Conservation (phyloP, 352 stramenopile genomes). For the Phytophthora citrophthora region DNA sequence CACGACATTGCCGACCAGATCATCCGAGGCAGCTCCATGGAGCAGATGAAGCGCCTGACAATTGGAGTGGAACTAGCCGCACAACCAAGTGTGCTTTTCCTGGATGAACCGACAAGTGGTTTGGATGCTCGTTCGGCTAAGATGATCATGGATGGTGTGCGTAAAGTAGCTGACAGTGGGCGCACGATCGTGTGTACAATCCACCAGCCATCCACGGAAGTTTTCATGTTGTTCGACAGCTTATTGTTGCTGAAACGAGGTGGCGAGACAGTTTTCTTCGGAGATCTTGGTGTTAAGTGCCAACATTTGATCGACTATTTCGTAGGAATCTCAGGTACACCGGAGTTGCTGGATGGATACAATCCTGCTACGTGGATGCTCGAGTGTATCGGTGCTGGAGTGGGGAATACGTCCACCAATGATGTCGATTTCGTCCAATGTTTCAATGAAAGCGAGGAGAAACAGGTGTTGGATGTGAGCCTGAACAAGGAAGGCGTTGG, state of each 20-base stretch:
- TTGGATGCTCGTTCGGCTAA: slow-evolving; percentile 53
- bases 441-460: slow-evolving; percentile 41
- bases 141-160: slow-evolving; percentile 84
- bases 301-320: slow-evolving; percentile 66
- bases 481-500: slow-evolving; percentile 42
- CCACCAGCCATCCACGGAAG: slow-evolving; percentile 46
- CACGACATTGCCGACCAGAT: slow-evolving; percentile 28
- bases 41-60: slow-evolving; percentile 54
- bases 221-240: slow-evolving; percentile 66
- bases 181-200: slow-evolving; percentile 88
- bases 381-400: slow-evolving; percentile 46
- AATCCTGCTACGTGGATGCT: slow-evolving; percentile 54
- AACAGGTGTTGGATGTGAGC: slow-evolving; percentile 30
- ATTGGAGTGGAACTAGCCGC: slow-evolving; percentile 71
- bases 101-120: slow-evolving; percentile 83
- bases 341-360: slow-evolving; percentile 54
- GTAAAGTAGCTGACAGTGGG: slow-evolving; percentile 79
- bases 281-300: slow-evolving; percentile 60
- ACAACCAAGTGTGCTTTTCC: slow-evolving; percentile 83
- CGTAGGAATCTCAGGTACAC: slow-evolving; percentile 52
- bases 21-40: slow-evolving; percentile 20
- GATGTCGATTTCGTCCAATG: slow-evolving; percentile 34
- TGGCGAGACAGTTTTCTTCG: slow-evolving; percentile 84
- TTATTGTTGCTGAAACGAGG: slow-evolving; percentile 85
- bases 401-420: slow-evolving; percentile 22